Evolutionary conservation across 768 basidiomycete species (phyloP), one percentile per base, ranked within the genome.

Genomic region (Pilatotrama ljubarskyi): DNA sequence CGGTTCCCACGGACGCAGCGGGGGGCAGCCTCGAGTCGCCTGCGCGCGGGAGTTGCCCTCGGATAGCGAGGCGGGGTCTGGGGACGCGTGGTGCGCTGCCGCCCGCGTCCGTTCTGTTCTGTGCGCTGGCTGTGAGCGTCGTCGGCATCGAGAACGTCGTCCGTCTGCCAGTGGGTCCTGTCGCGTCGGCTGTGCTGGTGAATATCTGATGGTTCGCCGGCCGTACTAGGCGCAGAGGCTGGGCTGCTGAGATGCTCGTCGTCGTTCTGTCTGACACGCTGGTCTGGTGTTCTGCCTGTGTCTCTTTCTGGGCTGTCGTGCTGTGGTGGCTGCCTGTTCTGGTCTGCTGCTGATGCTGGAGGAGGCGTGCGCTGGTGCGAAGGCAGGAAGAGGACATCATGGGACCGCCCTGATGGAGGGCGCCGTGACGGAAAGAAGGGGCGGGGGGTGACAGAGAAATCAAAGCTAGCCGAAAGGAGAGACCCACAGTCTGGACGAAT

Each of bases 401-500:
- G 67, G 48, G 64, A 64, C 62, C 52, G 51, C 35, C 60, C 40
- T 58, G 48, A 43, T 51, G 50, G 36, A 37, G 59, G 48, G 64
- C 61, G 63, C 63, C 47, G 66, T 47, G 58, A 52, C 48, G 25
- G 62, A 40, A 46, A 36, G 26, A 57, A 50, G 53, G 55, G 50
- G 24, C 38, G 32, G 51, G 24, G 9, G 51, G 38, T 47, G 46
- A 18, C 36, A 22, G 38, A 42, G 46, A 48, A 51, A 61, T 65
- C 58, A 51, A 73, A 75, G 69, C 77, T 77, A 81, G 76, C 78
- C 77, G 78, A 76, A 82, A 74, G 70, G 70, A 76, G 79, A 74
- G 78, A 72, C 69, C 76, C 73, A 75, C 76, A 80, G 77, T 79
- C 77, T 78, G 80, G 75, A 69, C 72, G 70, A 65, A 74, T 73